These are phyloP conservation scores for Aureobasidium lini DNA, from an alignment of 2,329 filamentous ascomycete genomes.

Conservation along the genomic window DNA sequence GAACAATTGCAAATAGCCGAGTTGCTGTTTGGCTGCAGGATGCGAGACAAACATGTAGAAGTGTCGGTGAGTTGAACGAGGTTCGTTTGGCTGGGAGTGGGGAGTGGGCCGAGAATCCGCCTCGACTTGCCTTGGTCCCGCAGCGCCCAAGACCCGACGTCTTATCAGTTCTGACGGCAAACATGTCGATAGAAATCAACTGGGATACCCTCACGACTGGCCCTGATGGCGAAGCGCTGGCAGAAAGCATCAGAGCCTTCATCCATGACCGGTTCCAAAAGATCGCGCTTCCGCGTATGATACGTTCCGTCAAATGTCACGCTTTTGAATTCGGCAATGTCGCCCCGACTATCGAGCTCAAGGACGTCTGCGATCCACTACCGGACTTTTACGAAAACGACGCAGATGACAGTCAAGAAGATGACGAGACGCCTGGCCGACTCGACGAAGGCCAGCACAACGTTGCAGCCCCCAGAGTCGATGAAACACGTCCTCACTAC, in stretches of 20 bases:
- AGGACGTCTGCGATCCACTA: conserved; percentile 92
- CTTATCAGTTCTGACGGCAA: conserved; percentile 9
- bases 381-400: conserved; percentile 93
- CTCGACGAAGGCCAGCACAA: background rate
- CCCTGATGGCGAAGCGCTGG: conserved; percentile 75
- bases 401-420: conserved; percentile 53
- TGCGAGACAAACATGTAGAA: background rate
- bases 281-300: conserved; percentile 85
- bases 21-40: background rate
- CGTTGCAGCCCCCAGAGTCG: background rate
- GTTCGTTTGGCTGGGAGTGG: background rate
- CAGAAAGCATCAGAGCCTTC: conserved; percentile 81
- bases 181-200: conserved; percentile 95
- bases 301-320: conserved; percentile 90
- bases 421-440: conserved; percentile 20
- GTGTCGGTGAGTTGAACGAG: conserved; percentile 1
- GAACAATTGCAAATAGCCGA: background rate
- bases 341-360: conserved; percentile 79
- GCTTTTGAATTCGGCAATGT: conserved; percentile 86
- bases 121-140: conserved; percentile 3
- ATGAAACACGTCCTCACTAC: conserved; percentile 4
- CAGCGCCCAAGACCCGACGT: background rate
- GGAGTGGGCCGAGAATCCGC: conserved; percentile 6
- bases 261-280: conserved; percentile 95
- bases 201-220: conserved; percentile 90